Percentiles rank a stretch among this genome's conserved stretches.
Conservation (phyloP, 2,329 filamentous ascomycete genomes). For the Mollisiaceae sp. region DNA sequence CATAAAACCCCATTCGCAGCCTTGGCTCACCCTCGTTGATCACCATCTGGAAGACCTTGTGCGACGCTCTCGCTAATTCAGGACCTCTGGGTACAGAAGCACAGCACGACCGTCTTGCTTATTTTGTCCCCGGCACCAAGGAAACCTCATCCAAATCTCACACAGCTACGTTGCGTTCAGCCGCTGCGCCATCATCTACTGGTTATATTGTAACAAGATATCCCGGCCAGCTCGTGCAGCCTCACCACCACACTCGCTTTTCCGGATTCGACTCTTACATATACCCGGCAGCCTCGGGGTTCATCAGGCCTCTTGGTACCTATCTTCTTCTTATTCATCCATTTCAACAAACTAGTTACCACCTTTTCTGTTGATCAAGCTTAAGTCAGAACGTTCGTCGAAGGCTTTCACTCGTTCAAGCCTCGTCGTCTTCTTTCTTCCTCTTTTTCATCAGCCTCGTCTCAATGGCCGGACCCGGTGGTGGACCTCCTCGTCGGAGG, state of each 20-base stretch:
- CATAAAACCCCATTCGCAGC: conserved; percentile 31
- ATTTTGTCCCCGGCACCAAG: conserved; percentile 30
- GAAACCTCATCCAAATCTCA: conserved; percentile 26
- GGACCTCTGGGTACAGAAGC: conserved; percentile 20
- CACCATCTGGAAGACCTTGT: conserved; percentile 21
- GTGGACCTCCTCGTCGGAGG: conserved; percentile 83
- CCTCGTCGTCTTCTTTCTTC: conserved; percentile 44
- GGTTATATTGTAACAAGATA: conserved; percentile 30
- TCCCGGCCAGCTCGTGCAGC: conserved; percentile 34
- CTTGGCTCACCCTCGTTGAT: conserved; percentile 31
- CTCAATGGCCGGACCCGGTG: conserved; percentile 89
- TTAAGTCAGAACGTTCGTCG: conserved; percentile 36
- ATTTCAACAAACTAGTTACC: conserved; percentile 18
- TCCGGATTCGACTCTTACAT: conserved; percentile 34
- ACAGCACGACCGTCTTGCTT: conserved; percentile 35
- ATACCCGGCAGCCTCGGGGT: conserved; percentile 38
- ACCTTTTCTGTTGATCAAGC: conserved; percentile 25
- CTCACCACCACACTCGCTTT: conserved; percentile 42
- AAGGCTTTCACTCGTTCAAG: conserved; percentile 46
- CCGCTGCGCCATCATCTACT: conserved; percentile 34
- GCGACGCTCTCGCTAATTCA: conserved; percentile 12
- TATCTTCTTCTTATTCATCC: conserved; percentile 28
- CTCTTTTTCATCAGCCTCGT: conserved; percentile 35
- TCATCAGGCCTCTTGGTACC: conserved; percentile 28
- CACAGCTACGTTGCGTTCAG: conserved; percentile 40